These are phyloP conservation scores for Angophora floribunda DNA, from an alignment of 345 rosid genomes.

Conservation along the genomic window DNA sequence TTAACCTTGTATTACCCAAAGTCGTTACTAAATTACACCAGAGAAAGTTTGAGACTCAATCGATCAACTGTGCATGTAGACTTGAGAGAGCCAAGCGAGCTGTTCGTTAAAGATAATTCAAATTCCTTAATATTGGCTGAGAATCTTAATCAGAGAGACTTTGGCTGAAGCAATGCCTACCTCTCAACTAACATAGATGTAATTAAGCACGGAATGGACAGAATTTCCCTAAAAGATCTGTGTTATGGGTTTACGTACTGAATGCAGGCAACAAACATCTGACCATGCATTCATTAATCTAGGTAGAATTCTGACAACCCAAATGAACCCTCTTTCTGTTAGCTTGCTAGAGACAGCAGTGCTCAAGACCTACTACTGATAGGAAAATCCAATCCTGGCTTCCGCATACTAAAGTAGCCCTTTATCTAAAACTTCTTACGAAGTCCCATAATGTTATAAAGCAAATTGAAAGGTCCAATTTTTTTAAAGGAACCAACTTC, in stretches of 20 bases:
- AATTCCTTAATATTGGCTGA: background rate
- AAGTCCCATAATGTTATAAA: background rate
- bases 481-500: background rate
- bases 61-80: background rate
- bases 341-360: background rate
- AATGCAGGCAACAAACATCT: background rate
- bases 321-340: background rate
- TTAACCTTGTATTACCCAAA: background rate
- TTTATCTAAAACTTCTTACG: background rate
- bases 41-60: background rate
- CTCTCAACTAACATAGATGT: background rate
- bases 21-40: background rate
- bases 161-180: background rate
- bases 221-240: background rate
- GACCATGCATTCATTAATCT: background rate
- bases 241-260: background rate
- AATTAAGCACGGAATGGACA: background rate
- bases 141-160: background rate
- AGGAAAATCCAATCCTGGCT: background rate
- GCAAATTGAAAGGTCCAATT: background rate
- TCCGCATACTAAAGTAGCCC: background rate
- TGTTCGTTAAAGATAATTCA: background rate
- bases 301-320: background rate
- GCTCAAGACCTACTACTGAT: background rate
- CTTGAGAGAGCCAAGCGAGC: background rate